Conservation (phyloP, 345 rosid species). For the thale cress (Arabidopsis thaliana) region DNA sequence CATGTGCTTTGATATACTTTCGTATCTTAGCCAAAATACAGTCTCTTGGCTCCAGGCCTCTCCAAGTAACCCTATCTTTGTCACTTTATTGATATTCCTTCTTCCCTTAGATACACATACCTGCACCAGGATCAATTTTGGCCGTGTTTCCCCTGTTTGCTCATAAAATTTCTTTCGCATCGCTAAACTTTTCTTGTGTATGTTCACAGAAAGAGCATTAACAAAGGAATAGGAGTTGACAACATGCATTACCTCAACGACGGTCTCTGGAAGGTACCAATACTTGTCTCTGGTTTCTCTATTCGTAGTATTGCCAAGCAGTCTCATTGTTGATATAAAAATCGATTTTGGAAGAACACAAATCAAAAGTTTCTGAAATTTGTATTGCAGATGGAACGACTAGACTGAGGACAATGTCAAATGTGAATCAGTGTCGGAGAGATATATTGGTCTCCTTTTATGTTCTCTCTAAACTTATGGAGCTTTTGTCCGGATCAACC, state of each 20-base stretch:
- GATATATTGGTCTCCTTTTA: constrained; percentile 20
- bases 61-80: not conserved
- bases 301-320: not conserved
- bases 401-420: constrained; percentile 57
- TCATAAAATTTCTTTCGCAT: not conserved
- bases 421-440: constrained; percentile 27
- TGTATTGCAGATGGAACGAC: constrained; percentile 76
- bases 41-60: not conserved
- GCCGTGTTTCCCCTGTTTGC: not conserved
- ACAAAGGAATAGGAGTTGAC: constrained; percentile 99
- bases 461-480: constrained; percentile 37
- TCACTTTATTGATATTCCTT: not conserved
- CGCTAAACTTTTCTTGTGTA: constrained; percentile 4
- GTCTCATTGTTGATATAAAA: not conserved
- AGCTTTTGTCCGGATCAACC: constrained; percentile 34
- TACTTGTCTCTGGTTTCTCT: not conserved
- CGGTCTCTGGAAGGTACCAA: constrained; percentile 94
- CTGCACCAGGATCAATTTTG: not conserved
- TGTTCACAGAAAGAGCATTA: constrained; percentile 69
- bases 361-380: not conserved
- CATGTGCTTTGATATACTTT: not conserved
- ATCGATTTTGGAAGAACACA: not conserved
- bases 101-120: not conserved
- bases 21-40: not conserved
- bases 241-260: constrained; percentile 98